Percentiles rank a stretch among this genome's conserved stretches.
Conservation (phyloP, 108 stramenopile genomes). For the Stephanodiscus triporus region DNA sequence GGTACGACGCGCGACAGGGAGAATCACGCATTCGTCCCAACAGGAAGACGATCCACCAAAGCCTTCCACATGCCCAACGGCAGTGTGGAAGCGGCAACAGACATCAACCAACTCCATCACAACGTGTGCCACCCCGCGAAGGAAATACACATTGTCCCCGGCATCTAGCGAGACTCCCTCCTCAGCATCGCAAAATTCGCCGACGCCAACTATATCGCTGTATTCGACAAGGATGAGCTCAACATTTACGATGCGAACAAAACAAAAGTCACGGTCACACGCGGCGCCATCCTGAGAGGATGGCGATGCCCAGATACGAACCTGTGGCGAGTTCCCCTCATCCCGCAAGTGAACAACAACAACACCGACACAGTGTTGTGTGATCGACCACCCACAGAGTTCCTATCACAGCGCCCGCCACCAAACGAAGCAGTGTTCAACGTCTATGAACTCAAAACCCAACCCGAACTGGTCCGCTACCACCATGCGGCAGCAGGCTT, state of each 20-base stretch:
- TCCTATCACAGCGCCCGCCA: background rate
- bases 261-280: no score
- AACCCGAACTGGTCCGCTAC: constrained; percentile 6
- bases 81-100: background rate
- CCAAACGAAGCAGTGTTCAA: constrained; percentile 9
- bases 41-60: constrained; percentile 2
- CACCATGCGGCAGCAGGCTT: constrained; percentile 15
- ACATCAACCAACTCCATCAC: background rate
- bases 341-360: background rate
- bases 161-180: constrained; percentile 1
- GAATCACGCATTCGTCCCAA: background rate
- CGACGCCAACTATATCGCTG: constrained; percentile 7
- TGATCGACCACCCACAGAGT: background rate
- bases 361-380: background rate
- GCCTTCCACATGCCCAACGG: background rate
- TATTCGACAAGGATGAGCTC: no score
- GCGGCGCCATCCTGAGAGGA: background rate
- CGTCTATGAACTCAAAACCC: constrained; percentile 6
- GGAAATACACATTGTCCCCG: no score
- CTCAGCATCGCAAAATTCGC: constrained; percentile 11
- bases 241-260: no score
- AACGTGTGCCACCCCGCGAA: no score
- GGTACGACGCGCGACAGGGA: background rate
- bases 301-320: background rate
- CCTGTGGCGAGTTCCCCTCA: constrained; percentile 11